These are phyloP conservation scores for Pleurozium schreberi DNA, from an alignment of 225 moss, liverwort and hornwort species.

Conservation along the genomic window DNA sequence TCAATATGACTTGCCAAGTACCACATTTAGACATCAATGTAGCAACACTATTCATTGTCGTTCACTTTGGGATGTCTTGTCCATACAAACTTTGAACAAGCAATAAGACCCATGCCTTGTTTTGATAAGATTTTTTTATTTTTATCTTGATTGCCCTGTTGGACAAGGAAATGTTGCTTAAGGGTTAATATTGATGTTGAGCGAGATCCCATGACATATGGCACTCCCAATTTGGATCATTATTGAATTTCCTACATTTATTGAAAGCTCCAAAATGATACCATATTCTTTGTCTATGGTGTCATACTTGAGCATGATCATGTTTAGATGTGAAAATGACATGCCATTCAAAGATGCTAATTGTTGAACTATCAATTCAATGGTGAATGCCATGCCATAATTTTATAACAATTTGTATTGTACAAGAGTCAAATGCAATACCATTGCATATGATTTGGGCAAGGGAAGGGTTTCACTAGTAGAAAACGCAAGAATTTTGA, in stretches of 20 bases:
- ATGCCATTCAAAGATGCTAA: neutral
- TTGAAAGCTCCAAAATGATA: no score
- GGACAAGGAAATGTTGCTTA: neutral
- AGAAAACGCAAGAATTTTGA: no score
- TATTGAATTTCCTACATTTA: no score
- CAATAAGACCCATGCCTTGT: accelerated
- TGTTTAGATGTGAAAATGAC: no score
- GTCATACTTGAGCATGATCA: no score
- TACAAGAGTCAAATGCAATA: neutral
- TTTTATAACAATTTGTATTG: neutral
- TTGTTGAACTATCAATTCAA: neutral
- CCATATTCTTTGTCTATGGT: no score
- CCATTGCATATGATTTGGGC: no score
- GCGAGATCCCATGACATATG: no score
- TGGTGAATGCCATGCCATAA: neutral
- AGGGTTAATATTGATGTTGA: no score
- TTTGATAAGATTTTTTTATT: neutral
- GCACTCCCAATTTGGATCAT: no score
- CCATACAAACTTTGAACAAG: neutral
- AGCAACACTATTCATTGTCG: neutral
- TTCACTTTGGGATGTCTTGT: neutral
- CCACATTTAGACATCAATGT: neutral
- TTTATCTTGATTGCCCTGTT: accelerated
- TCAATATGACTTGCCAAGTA: neutral
- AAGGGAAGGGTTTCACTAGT: no score